A percentile compares a stretch with the other conserved stretches of the same genome.
Evolutionary conservation across 805 yeast genomes (phyloP).

Genomic region (Candida vartiovaarae): DNA sequence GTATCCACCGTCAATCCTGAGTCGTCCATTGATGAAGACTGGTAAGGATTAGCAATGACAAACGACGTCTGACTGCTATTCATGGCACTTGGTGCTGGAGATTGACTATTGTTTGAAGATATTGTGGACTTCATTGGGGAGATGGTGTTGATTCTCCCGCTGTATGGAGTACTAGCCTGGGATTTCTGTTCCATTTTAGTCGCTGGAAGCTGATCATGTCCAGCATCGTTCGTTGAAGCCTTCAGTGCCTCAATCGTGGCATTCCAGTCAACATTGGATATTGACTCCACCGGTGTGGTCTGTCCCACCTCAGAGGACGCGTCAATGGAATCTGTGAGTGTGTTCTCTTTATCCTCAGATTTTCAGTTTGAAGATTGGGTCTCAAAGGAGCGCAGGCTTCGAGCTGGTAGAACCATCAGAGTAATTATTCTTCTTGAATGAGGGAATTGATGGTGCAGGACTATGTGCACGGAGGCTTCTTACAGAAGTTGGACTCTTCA

Average conservation of each 20-base stretch:
- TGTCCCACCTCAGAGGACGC: not conserved
- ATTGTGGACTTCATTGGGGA: constrained; percentile 6
- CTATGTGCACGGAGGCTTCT: not conserved
- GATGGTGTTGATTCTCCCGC: constrained; percentile 12
- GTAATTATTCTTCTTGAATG: not conserved
- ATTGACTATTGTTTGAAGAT: constrained; percentile 1
- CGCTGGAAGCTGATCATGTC: not conserved
- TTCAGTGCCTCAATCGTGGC: constrained; percentile 18
- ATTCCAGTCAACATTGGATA: constrained; percentile 17
- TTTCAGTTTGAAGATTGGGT: not conserved
- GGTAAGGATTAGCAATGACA: not conserved
- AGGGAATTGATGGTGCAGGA: not conserved
- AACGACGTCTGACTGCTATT: constrained; percentile 1
- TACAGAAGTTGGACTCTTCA: not conserved
- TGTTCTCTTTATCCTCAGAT: not conserved
- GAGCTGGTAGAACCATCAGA: not conserved
- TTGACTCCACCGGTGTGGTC: not conserved
- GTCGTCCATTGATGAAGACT: not conserved
- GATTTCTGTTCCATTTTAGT: not conserved
- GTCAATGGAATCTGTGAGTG: not conserved
- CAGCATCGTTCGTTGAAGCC: not conserved
- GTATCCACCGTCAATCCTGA: not conserved
- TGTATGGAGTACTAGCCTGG: constrained; percentile 9
- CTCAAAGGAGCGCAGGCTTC: not conserved
- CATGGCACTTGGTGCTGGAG: constrained; percentile 2